A percentile compares a stretch with the other conserved stretches of the same genome.
Evolutionary conservation across 495 filamentous ascomycete genomes (phyloP).

Genomic region (Tuber magnatum): DNA sequence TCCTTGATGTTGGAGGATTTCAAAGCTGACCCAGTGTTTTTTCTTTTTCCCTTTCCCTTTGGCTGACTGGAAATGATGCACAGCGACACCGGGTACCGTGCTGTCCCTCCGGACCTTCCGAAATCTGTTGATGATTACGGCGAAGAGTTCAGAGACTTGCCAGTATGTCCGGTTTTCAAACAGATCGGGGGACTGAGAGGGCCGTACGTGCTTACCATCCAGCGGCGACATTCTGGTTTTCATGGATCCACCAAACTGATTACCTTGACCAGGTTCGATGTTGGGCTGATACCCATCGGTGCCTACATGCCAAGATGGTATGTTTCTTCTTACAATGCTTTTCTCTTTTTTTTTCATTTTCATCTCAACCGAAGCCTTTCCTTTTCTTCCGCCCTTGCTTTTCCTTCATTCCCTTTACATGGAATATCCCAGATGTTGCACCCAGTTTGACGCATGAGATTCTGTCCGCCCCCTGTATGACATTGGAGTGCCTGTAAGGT

Average conservation of each 20-base stretch:
- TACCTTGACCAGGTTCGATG: conserved; percentile 57
- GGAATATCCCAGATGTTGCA: conserved; percentile 25
- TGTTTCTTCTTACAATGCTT: conserved; percentile 21
- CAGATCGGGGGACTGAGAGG: conserved; percentile 76
- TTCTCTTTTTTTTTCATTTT: conserved; percentile 14
- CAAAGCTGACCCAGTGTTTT: not conserved
- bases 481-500: conserved; percentile 18
- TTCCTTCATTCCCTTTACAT: conserved; percentile 17
- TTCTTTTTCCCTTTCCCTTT: not conserved
- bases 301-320: conserved; percentile 72
- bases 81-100: conserved; percentile 67
- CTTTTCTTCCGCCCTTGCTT: not conserved
- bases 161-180: conserved; percentile 77
- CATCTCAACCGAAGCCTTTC: not conserved
- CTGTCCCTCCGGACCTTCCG: conserved; percentile 62
- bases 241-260: not conserved
- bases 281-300: conserved; percentile 91
- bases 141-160: conserved; percentile 58
- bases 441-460: conserved; percentile 18
- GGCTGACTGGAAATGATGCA: conserved; percentile 1
- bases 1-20: not conserved
- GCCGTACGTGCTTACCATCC: conserved; percentile 30
- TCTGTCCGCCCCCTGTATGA: not conserved
- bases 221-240: not conserved
- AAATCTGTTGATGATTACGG: conserved; percentile 63